A percentile compares a stretch with the other conserved stretches of the same genome.
Evolutionary conservation across 306 rosid genomes (phyloP).

Genomic region (Cucumis cinereus): DNA sequence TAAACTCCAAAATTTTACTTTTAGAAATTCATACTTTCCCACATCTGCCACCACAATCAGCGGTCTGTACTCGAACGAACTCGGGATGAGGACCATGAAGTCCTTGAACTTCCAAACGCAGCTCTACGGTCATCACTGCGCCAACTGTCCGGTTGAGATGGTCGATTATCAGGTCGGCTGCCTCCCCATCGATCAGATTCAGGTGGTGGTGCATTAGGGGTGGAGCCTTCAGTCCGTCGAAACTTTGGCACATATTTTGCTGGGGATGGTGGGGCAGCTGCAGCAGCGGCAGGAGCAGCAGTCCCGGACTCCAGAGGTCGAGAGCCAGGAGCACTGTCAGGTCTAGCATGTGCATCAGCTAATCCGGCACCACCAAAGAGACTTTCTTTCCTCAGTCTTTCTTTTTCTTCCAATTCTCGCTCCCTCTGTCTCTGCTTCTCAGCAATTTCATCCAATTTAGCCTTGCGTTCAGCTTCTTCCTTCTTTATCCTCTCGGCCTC

Average conservation of each 20-base stretch:
- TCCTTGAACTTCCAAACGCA: slow-evolving; percentile 33
- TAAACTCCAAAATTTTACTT: background rate
- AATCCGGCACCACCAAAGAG: slow-evolving; percentile 27
- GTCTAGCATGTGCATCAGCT: slow-evolving; percentile 25
- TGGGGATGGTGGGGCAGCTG: slow-evolving; percentile 10
- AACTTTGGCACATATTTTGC: slow-evolving; percentile 62
- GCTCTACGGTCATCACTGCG: slow-evolving; percentile 48
- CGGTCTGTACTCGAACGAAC: slow-evolving; percentile 22
- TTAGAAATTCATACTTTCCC: background rate
- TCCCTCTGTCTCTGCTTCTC: slow-evolving; percentile 81
- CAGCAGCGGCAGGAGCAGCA: slow-evolving; percentile 24
- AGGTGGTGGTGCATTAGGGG: slow-evolving; percentile 25
- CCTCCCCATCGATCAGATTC: slow-evolving; percentile 54
- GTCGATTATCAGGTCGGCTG: slow-evolving; percentile 16
- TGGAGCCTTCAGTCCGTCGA: slow-evolving; percentile 32
- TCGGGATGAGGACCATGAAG: slow-evolving; percentile 76
- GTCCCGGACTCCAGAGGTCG: slow-evolving; percentile 33
- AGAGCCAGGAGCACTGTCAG: slow-evolving; percentile 23
- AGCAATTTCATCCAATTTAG: slow-evolving; percentile 60
- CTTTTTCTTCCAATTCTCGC: slow-evolving; percentile 69
- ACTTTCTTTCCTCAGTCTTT: slow-evolving; percentile 46
- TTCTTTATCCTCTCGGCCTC: slow-evolving; percentile 71
- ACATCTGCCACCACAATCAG: slow-evolving; percentile 10
- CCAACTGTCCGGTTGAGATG: slow-evolving; percentile 49
- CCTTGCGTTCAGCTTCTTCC: slow-evolving; percentile 62